Conservation (phyloP, 306 rosid species). For the Lupinus albus region DNA sequence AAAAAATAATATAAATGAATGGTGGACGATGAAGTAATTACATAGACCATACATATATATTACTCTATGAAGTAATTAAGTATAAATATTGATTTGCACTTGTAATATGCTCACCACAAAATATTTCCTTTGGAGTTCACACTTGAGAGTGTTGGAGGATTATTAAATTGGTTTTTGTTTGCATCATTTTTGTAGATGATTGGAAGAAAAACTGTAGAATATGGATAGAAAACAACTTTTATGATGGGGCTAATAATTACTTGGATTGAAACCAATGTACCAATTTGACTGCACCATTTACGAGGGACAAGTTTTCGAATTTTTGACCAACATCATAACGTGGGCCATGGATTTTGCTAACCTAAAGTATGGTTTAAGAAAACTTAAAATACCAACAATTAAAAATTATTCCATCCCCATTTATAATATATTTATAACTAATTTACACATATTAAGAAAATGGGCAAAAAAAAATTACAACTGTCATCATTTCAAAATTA, state of each 20-base stretch:
- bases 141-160: background rate
- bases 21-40: too few relatives aligned
- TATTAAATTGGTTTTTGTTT: background rate
- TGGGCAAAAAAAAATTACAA: too few relatives aligned
- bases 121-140: background rate
- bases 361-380: too few relatives aligned
- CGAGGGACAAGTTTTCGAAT: constrained; percentile 47
- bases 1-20: too few relatives aligned
- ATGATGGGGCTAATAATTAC: constrained; percentile 38
- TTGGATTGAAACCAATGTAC: constrained; percentile 34
- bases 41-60: too few relatives aligned
- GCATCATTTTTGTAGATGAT: background rate
- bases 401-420: too few relatives aligned
- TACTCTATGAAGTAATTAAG: too few relatives aligned
- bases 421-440: too few relatives aligned
- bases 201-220: background rate
- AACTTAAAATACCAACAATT: too few relatives aligned
- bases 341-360: constrained; percentile 33
- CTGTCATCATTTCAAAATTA: too few relatives aligned
- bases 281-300: constrained; percentile 58
- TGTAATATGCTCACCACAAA: background rate
- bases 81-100: background rate
- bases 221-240: too few relatives aligned
- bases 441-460: too few relatives aligned
- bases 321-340: constrained; percentile 52